Conservation (phyloP, 805 yeast species). For the Candida xiaguanensis region DNA sequence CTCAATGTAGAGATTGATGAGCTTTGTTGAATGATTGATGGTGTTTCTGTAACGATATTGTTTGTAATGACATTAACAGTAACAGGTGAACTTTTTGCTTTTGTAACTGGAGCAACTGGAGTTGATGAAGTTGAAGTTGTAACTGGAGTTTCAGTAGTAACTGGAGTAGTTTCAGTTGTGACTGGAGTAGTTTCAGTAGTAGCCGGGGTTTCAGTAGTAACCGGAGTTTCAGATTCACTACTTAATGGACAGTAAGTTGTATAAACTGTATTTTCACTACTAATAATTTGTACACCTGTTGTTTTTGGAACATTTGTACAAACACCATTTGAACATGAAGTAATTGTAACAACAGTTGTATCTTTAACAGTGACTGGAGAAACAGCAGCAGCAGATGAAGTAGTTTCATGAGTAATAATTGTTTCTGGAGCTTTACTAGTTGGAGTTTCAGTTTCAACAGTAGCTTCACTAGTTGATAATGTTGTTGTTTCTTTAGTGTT, state of each 20-base stretch:
- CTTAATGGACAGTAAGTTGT: constrained; percentile 25
- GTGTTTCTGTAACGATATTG: constrained; percentile 35
- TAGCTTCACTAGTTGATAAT: not conserved
- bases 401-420: constrained; percentile 7
- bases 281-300: constrained; percentile 27
- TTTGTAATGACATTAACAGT: constrained; percentile 36
- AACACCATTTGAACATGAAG: constrained; percentile 31
- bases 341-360: constrained; percentile 29
- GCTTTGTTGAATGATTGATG: constrained; percentile 14
- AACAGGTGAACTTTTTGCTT: constrained; percentile 6
- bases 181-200: constrained; percentile 5
- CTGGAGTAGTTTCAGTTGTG: not conserved
- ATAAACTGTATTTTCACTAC: constrained; percentile 22
- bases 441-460: constrained; percentile 5
- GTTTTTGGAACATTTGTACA: constrained; percentile 28
- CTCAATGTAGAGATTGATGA: constrained; percentile 3
- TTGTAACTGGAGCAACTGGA: constrained; percentile 1
- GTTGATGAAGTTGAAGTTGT: not conserved
- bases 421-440: constrained; percentile 9
- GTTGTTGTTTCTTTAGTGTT: constrained; percentile 4
- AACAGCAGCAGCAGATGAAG: constrained; percentile 5
- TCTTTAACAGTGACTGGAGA: constrained; percentile 11
- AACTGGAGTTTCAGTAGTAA: constrained; percentile 4
- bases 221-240: constrained; percentile 2
- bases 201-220: constrained; percentile 7